These are phyloP conservation scores for Solanum virginianum DNA, from an alignment of 257 asterid species.

Conservation along the genomic window DNA sequence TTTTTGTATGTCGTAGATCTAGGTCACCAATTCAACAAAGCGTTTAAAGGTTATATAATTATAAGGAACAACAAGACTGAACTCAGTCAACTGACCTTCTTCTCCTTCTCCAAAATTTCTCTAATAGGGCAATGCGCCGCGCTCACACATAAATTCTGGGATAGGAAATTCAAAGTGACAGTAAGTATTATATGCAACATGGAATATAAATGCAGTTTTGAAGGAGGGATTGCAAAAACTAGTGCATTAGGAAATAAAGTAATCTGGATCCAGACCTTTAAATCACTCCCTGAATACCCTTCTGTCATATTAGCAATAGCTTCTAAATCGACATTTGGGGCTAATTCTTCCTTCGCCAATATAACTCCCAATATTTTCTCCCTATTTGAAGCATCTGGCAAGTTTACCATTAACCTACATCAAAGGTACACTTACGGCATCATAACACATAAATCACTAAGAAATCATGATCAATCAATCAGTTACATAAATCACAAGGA, in stretches of 20 bases:
- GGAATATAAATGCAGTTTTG: not conserved
- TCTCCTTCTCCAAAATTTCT: conserved; percentile 55
- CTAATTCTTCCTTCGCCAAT: conserved; percentile 65
- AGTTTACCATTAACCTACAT: conserved; percentile 82
- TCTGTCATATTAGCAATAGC: conserved; percentile 81
- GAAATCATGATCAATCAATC: not conserved
- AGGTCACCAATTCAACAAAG: not conserved
- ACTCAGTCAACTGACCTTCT: conserved; percentile 25
- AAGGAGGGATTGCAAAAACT: not conserved
- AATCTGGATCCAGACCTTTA: conserved; percentile 45
- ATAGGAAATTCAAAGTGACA: not conserved
- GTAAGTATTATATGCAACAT: not conserved
- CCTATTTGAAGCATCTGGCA: conserved; percentile 74
- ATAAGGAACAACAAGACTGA: not conserved
- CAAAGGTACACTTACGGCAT: not conserved
- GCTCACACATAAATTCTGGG: conserved; percentile 55
- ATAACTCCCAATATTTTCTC: conserved; percentile 57
- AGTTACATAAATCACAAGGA: not conserved
- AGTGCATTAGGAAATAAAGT: not conserved
- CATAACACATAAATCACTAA: not conserved
- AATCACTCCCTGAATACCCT: conserved; percentile 91
- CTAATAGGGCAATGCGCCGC: conserved; percentile 73
- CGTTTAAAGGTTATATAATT: not conserved
- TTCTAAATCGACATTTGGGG: conserved; percentile 48
- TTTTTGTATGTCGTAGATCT: not conserved